These are phyloP conservation scores for Fusarium staphyleae DNA, from an alignment of 2,329 filamentous ascomycete genomes.

Conservation along the genomic window DNA sequence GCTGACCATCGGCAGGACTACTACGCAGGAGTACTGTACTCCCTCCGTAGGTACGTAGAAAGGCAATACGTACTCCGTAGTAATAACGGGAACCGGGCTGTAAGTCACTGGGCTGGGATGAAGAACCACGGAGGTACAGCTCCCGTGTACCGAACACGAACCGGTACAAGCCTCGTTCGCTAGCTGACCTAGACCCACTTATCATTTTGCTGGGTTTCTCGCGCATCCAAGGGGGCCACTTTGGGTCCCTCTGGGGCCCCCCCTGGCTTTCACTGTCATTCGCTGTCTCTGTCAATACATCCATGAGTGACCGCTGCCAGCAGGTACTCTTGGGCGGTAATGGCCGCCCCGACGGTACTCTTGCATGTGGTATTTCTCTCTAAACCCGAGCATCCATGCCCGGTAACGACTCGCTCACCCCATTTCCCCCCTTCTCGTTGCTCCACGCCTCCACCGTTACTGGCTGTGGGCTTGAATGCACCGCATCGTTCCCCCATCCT, in stretches of 20 bases:
- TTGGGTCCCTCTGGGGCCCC: conserved; percentile 8
- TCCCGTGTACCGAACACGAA: conserved; percentile 1
- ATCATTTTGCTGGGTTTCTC: conserved; percentile 27
- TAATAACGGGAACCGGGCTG: conserved; percentile 3
- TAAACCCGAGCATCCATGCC: conserved; percentile 5
- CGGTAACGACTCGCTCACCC: conserved; percentile 12
- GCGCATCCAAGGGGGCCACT: conserved; percentile 26
- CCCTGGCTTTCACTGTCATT: conserved; percentile 21
- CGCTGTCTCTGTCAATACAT: conserved; percentile 13
- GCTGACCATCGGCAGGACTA: conserved; percentile 5
- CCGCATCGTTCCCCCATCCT: background rate
- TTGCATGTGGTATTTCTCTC: background rate
- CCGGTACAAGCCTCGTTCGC: conserved; percentile 20
- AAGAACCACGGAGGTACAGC: no score
- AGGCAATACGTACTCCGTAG: no score
- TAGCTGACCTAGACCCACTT: conserved; percentile 26
- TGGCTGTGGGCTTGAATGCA: background rate
- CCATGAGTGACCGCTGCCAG: conserved; percentile 6
- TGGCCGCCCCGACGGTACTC: background rate
- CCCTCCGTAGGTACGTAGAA: no score
- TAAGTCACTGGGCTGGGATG: background rate
- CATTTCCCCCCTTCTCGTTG: conserved; percentile 19
- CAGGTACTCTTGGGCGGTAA: conserved; percentile 14
- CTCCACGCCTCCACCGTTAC: conserved; percentile 15
- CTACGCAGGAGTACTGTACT: no score